These are phyloP conservation scores for Phaeosphaeriaceae sp. DNA, from an alignment of 2,329 filamentous ascomycete species.

Conservation along the genomic window DNA sequence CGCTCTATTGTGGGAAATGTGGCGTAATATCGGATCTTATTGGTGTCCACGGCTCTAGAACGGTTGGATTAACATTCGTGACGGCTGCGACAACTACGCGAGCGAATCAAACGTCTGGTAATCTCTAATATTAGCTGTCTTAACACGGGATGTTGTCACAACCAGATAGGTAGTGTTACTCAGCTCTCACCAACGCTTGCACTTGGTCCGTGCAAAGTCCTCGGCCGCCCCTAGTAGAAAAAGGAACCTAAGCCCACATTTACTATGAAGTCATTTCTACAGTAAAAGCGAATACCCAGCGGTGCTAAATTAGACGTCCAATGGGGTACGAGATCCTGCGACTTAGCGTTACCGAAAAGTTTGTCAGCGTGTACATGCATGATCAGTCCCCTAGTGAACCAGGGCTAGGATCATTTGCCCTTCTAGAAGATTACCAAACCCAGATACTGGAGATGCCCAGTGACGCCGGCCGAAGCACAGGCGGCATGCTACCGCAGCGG, in stretches of 20 bases:
- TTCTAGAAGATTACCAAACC: conserved; percentile 36
- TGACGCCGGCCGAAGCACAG: conserved; percentile 20
- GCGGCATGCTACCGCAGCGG: conserved; percentile 20
- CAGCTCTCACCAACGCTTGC: conserved; percentile 36
- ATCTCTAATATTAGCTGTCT: conserved; percentile 43
- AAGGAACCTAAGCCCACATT: conserved; percentile 16
- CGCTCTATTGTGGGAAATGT: conserved; percentile 13
- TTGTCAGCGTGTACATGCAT: conserved; percentile 33
- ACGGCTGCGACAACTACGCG: conserved; percentile 15
- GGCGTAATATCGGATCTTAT: conserved; percentile 16
- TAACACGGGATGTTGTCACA: conserved; percentile 32
- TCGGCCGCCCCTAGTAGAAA: conserved; percentile 10
- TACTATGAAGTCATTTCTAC: conserved; percentile 34
- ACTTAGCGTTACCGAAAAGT: conserved; percentile 26
- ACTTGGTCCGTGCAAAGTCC: conserved; percentile 14
- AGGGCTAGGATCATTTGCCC: conserved; percentile 5
- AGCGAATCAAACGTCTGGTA: conserved; percentile 26
- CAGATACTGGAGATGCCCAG: conserved; percentile 6
- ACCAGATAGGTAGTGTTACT: conserved; percentile 31
- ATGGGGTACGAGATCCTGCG: conserved; percentile 4
- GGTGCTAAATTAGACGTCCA: conserved; percentile 28
- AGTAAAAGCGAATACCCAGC: not conserved
- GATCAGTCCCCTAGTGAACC: too few relatives aligned
- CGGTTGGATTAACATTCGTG: conserved; percentile 16
- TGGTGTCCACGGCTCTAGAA: conserved; percentile 12